Base-by-base conservation (phyloP, 2,329 filamentous ascomycete genomes). In the Aspergillus pseudonomiae region DNA sequence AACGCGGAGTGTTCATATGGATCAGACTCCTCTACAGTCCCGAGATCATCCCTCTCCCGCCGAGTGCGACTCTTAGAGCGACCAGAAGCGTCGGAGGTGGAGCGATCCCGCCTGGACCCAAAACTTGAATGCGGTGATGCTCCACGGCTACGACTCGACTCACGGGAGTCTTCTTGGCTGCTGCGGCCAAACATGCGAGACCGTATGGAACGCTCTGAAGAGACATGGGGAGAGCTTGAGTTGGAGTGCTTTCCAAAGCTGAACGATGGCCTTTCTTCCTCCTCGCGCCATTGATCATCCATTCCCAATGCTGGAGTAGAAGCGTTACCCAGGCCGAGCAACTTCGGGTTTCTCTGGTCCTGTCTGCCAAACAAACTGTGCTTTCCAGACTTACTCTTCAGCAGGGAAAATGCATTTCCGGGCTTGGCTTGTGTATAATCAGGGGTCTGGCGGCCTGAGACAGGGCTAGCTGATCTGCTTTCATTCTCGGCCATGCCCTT, bases 11-110 rank as follows among this genome's bases (percentile, higher is more conserved):
- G 73, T 2, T 71, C 69, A 36, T 75, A 73, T 21, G 68, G 71
- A 48, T 69, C 70, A 14, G 80, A 80, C 71, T 85, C 83, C 3
- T 78, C 74, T 73, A 85, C 80, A n/a, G 82, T 79, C 63, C 82
- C 81, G 3, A 85, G 71, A 67, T 87, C 85, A 59, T 87, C 85
- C 34, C 83, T 83, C 41, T 87, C 84, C 32, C 82, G 82, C 52
- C 81, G 77, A 50, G 79, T 77, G 48, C 83, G 82, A 70, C 85
- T 88, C 65, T 83, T 82, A 9, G 85, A 87, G 32, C 85, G 82
- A 32, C 80, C 81, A 58, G 81, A 82, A 3, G 82, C 78, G 60
- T 83, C 82, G 7, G 86, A 88, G 65, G 81, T 83, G 6, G 86
- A 86, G 57, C 86, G 83, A 64, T 85, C 82, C 57, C 85, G 78